Evolutionary conservation across 2,329 filamentous ascomycete genomes (phyloP).

Genomic region (Fusarium penzigii): DNA sequence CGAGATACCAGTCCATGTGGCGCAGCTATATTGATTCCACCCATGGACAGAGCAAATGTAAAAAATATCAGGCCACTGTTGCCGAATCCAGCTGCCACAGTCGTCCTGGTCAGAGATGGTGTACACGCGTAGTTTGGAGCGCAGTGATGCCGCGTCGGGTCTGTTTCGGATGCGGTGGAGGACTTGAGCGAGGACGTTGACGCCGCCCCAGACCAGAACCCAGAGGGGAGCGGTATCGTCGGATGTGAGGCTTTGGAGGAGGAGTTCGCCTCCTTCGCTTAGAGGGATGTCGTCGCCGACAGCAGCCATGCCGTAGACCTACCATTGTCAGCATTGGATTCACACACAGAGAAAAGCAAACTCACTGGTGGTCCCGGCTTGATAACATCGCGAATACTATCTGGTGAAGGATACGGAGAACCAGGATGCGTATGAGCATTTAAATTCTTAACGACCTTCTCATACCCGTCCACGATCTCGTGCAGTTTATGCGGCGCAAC

Average conservation of each 20-base stretch:
- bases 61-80: slow-evolving; percentile 53
- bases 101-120: slow-evolving; percentile 63
- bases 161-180: slow-evolving; percentile 38
- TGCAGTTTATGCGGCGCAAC: slow-evolving; percentile 44
- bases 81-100: slow-evolving; percentile 56
- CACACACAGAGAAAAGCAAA: background rate
- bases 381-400: slow-evolving; percentile 37
- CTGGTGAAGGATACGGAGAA: slow-evolving; percentile 41
- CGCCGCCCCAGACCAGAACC: slow-evolving; percentile 55
- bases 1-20: slow-evolving; percentile 58
- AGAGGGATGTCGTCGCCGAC: slow-evolving; percentile 33
- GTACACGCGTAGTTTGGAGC: slow-evolving; percentile 50
- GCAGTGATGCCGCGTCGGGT: slow-evolving; percentile 37
- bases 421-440: slow-evolving; percentile 48
- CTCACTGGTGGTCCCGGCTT: slow-evolving; percentile 38
- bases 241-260: slow-evolving; percentile 34
- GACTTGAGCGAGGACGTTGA: slow-evolving; percentile 52
- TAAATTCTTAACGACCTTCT: slow-evolving; percentile 46
- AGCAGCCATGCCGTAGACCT: slow-evolving; percentile 37
- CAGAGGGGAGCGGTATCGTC: slow-evolving; percentile 44
- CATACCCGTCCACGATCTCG: slow-evolving; percentile 46
- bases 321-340: background rate
- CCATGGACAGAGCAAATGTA: slow-evolving; percentile 58
- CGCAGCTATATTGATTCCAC: slow-evolving; percentile 55
- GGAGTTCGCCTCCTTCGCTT: slow-evolving; percentile 43